Base-by-base conservation (phyloP, 1,139 yeast genomes). In the Scheffersomyces cryptocercus region DNA sequence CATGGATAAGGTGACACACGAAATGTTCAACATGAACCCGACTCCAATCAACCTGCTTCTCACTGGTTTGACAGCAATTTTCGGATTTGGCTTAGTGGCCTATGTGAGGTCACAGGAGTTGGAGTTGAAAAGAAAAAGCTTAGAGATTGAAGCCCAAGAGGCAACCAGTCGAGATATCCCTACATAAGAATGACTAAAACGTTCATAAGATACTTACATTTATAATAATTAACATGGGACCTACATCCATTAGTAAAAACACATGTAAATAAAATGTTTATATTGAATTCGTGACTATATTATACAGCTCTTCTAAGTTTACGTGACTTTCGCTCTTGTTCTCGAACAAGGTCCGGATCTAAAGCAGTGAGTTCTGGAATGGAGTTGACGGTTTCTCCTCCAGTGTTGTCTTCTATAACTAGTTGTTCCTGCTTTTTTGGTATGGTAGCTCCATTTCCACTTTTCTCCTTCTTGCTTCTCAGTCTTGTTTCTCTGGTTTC, bases 1-100 rank as follows among this genome's bases (percentile, higher is more conserved):
- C 3, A 67, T 90, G 62, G 97, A 90, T 59, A 71, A 69, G 40
- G 56, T 75, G 29, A 89, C 97, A 0, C 95, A 88, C 59, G 74
- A 75, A 36, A 64, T 70, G 13, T 85, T 87, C 61, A 52, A 77
- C 39, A 80, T 81, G 79, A 84, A 90, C 59, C 97, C 98, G 14
- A 73, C 72, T 6, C 97, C 97, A 0, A 77, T 88, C 31, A 90
- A 90, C 61, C 45, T 70, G 1, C 45, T 75, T 1, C 70, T 91
- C 46, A 73, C 87, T 1, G 46, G 57, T 0, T 54, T 76, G 36
- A 85, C 95, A 0, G 66, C 73, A 1, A 39, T 83, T 0, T 71
- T 82, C 49, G 93, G 91, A 1, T 47, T 65, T 2, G 47, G 71
- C 1, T 68, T 88, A 51, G 64, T 85, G 43, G 61, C 37, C 24